Evolutionary conservation across 176 grass and related monocot species (phyloP).

Genomic region (Neostapfia colusana): DNA sequence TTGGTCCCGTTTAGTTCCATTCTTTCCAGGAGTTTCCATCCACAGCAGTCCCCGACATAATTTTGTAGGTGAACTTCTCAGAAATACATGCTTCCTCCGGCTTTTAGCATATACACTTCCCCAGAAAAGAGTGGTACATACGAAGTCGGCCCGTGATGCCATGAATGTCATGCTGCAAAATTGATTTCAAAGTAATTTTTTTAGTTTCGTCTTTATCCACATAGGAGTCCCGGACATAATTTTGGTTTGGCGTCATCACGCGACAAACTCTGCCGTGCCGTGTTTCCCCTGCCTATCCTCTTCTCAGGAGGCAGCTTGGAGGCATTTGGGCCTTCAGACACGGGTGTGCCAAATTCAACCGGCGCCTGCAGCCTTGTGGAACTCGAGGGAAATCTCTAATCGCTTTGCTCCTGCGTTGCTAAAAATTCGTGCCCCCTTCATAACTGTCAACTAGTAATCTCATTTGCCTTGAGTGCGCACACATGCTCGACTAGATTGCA

Average conservation of each 20-base stretch:
- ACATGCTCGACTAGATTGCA: not conserved
- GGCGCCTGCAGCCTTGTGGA: conserved; percentile 4
- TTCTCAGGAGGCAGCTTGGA: conserved; percentile 31
- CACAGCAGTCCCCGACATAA: not conserved
- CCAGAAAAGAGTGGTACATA: not conserved
- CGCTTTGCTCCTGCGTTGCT: not conserved
- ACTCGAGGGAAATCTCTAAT: not conserved
- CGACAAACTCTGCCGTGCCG: not conserved
- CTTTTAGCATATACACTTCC: no score
- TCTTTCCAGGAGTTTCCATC: not conserved
- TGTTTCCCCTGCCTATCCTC: not conserved
- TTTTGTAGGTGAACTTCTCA: no score
- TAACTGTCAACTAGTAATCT: not conserved
- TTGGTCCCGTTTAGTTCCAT: not conserved
- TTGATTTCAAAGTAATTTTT: not conserved
- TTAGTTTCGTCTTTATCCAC: not conserved
- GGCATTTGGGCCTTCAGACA: conserved; percentile 38
- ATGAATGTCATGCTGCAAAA: not conserved
- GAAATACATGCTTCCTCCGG: no score
- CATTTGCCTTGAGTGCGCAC: conserved; percentile 1
- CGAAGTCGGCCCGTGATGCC: no score
- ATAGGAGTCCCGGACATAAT: not conserved
- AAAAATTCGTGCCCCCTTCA: not conserved
- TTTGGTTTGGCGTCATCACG: not conserved
- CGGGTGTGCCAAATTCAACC: conserved; percentile 27